phyloP scores from a whole-genome alignment of 2,329 filamentous ascomycete genomes.

The Epicoccum nigrum region DNA sequence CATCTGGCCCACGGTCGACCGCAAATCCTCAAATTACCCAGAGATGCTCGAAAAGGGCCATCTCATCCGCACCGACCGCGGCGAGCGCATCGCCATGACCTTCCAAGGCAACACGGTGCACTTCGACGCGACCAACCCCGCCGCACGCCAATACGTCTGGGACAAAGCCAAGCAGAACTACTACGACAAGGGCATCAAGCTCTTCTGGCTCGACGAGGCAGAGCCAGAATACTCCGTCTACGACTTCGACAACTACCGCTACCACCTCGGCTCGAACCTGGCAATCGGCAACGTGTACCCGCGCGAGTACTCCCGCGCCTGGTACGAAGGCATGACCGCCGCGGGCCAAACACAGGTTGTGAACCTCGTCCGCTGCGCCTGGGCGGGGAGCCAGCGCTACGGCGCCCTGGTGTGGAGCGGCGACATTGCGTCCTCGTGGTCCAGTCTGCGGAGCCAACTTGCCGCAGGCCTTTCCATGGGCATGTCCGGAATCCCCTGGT shows the following conservation, averaged over 20 bases:
- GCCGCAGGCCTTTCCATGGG: conserved; percentile 71
- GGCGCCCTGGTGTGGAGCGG: conserved; percentile 71
- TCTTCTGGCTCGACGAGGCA: conserved; percentile 74
- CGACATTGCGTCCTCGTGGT: conserved; percentile 70
- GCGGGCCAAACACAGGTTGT: conserved; percentile 64
- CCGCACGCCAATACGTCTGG: conserved; percentile 66
- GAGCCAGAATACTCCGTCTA: conserved; percentile 70
- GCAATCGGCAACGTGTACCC: conserved; percentile 67
- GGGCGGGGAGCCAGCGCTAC: conserved; percentile 67
- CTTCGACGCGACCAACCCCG: conserved; percentile 69
- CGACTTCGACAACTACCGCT: conserved; percentile 71
- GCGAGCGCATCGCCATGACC: conserved; percentile 64
- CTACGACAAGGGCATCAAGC: conserved; percentile 64
- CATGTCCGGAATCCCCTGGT: conserved; percentile 68
- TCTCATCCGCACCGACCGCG: conserved; percentile 66
- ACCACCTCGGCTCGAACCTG: conserved; percentile 61
- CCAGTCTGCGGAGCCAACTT: conserved; percentile 64
- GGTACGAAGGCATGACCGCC: conserved; percentile 63
- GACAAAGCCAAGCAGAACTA: conserved; percentile 65
- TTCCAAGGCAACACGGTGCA: conserved; percentile 65
- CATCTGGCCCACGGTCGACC: conserved; percentile 71
- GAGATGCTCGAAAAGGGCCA: conserved; percentile 67
- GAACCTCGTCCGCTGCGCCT: conserved; percentile 64
- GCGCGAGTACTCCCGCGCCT: conserved; percentile 62
- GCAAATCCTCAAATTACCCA: conserved; percentile 62